Evolutionary conservation across 202 grass and related monocot species (phyloP), one percentile per base, ranked within the genome.

Genomic region (Panicum hallii): DNA sequence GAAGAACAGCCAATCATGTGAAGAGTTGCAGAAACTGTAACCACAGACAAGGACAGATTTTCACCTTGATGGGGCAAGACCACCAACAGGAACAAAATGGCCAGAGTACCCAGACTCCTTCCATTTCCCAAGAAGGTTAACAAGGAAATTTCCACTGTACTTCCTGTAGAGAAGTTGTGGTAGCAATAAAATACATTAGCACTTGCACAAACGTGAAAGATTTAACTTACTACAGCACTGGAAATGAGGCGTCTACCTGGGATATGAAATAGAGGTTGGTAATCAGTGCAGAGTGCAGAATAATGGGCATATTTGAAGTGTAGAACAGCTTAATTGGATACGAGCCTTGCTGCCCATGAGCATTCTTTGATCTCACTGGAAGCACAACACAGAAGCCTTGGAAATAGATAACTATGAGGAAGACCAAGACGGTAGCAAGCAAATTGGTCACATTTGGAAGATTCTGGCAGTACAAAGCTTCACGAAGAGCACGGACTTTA

Each of bases 291-390:
- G 91, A 93, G 79, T 97, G 94, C 50, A 97, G 75, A 84, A 97
- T 97, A 72, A 97, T 97, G 71, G 94, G 94, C 94, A 97, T 97
- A 69, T 97, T 97, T 11, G 91, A 93, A 64, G 94, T 97, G 76
- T 97, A 97, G 60, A 97, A 97, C 62, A 97, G 85, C 85, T 97
- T 97, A 85, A 97, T 97, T 32, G 94, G 94, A 79, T 97, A 97
- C 16, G 91, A 97, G 28, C 94, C 94, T 77, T 97, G 94, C 79
- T 97, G 94, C 6, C 94, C 94, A 62, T 91, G 91, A 19, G 94
- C 94, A 82, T 93, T 97, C 76, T 89, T 97, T 67, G 91, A 93
- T 67, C 94, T 93, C 44, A 97, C 94, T 61, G 94, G 91, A 46
- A 97, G 89, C 70, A 97, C 94, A 60, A 93, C 94, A 71, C 94